Percentiles rank a stretch among this genome's conserved stretches.
Evolutionary conservation across 345 rosid species (phyloP).

Genomic region (Dipteronia sinensis): DNA sequence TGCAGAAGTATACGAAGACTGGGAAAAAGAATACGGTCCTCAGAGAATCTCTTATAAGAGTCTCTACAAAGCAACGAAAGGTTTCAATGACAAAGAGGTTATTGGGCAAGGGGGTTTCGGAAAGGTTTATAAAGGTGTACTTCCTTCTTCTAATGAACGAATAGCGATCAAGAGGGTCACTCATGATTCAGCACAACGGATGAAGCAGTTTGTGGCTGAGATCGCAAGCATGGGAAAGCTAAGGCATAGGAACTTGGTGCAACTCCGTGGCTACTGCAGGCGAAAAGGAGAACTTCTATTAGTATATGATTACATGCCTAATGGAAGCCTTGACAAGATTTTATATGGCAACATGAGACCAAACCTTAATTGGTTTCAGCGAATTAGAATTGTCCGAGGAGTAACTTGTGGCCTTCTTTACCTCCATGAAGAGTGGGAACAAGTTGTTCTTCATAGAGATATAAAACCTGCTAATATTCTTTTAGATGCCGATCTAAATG

Average conservation of each 20-base stretch:
- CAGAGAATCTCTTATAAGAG: slow-evolving; percentile 58
- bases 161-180: slow-evolving; percentile 61
- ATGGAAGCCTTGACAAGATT: slow-evolving; percentile 44
- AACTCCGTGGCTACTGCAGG: slow-evolving; percentile 45
- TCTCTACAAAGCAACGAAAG: slow-evolving; percentile 57
- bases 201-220: slow-evolving; percentile 39
- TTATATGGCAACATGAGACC: slow-evolving; percentile 19
- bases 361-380: slow-evolving; percentile 38
- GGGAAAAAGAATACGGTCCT: slow-evolving; percentile 62
- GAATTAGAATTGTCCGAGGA: slow-evolving; percentile 41
- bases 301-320: slow-evolving; percentile 53
- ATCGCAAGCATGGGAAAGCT: slow-evolving; percentile 31
- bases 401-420: slow-evolving; percentile 37
- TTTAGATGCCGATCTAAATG: slow-evolving; percentile 39
- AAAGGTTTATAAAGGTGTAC: slow-evolving; percentile 52
- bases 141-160: slow-evolving; percentile 45
- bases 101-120: slow-evolving; percentile 60
- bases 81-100: slow-evolving; percentile 53
- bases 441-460: slow-evolving; percentile 50
- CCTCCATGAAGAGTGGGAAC: slow-evolving; percentile 51
- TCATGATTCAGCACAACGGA: slow-evolving; percentile 49
- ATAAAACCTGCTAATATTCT: slow-evolving; percentile 45
- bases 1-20: slow-evolving; percentile 61
- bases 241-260: slow-evolving; percentile 42
- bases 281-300: slow-evolving; percentile 39